Conservation (phyloP, 2,329 filamentous ascomycete species). For the Orbilia javanica region DNA sequence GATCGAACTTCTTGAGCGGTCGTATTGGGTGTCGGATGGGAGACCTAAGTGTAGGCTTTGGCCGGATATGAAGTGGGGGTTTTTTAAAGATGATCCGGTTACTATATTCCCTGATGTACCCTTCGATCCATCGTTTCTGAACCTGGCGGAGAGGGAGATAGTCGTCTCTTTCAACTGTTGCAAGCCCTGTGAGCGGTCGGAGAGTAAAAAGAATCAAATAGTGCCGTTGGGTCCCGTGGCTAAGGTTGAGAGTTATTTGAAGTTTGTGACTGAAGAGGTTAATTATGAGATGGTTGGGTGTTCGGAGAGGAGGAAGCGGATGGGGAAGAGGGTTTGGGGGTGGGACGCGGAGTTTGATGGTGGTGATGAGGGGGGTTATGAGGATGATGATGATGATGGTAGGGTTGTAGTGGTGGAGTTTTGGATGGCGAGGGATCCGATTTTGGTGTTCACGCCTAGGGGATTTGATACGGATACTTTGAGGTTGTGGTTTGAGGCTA, state of each 20-base stretch:
- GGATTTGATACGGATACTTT: constrained; percentile 41
- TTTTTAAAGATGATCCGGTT: constrained; percentile 35
- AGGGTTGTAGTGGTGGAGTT: too few relatives aligned
- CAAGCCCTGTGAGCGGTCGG: background rate
- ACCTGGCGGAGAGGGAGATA: constrained; percentile 28
- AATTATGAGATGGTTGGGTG: constrained; percentile 5
- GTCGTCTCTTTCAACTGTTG: constrained; percentile 28
- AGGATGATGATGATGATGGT: background rate
- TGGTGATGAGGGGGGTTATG: background rate
- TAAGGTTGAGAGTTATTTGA: constrained; percentile 13
- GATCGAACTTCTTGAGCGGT: constrained; percentile 17
- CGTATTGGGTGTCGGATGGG: too few relatives aligned
- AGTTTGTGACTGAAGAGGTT: constrained; percentile 15
- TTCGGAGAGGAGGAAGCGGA: background rate
- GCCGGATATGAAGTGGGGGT: constrained; percentile 32
- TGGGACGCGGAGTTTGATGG: background rate
- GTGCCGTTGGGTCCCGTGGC: background rate
- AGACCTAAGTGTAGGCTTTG: constrained; percentile 13
- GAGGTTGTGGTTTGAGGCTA: constrained; percentile 35
- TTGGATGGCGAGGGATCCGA: constrained; percentile 29
- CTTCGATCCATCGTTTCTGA: too few relatives aligned
- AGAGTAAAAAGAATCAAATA: background rate
- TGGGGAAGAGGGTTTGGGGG: background rate
- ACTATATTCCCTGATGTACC: constrained; percentile 48
- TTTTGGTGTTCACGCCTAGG: constrained; percentile 30